Percentiles rank a stretch among this genome's conserved stretches.
phyloP scores from a whole-genome alignment of 1,139 yeast species.

The Debaryomyces singareniensis region DNA sequence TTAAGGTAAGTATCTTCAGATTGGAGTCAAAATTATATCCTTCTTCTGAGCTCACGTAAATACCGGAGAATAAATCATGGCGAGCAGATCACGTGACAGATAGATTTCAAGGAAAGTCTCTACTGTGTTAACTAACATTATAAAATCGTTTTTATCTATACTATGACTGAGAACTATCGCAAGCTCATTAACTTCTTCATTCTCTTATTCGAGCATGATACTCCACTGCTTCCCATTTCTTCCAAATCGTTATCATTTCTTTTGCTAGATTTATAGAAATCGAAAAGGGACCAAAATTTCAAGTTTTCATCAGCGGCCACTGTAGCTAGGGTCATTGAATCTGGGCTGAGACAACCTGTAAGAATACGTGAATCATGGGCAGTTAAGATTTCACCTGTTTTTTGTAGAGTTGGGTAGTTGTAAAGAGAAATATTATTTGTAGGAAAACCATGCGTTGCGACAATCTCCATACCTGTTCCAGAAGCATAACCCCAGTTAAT shows the following conservation, averaged over 20 bases:
- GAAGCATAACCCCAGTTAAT: constrained; percentile 81
- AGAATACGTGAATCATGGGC: constrained; percentile 92
- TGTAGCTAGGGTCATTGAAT: constrained; percentile 83
- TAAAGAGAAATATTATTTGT: constrained; percentile 78
- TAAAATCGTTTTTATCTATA: no score
- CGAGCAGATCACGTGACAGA: no score
- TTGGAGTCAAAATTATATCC: no score
- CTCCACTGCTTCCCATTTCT: constrained; percentile 13
- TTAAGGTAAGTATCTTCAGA: no score
- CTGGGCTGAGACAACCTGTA: constrained; percentile 82
- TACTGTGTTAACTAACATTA: no score
- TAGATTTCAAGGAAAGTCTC: no score
- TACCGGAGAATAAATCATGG: no score
- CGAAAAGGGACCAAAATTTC: constrained; percentile 92
- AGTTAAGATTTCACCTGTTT: constrained; percentile 77
- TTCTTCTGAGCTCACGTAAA: no score
- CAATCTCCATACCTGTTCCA: constrained; percentile 76
- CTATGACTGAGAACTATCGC: constrained; percentile 10
- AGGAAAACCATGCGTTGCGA: constrained; percentile 93
- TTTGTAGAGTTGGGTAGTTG: constrained; percentile 79
- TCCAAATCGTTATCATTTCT: constrained; percentile 13
- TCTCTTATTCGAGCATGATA: constrained; percentile 14
- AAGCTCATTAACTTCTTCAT: constrained; percentile 23
- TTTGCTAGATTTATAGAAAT: constrained; percentile 35
- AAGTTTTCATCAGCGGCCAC: constrained; percentile 96